Conservation (phyloP, 306 rosid genomes). For the Vachellia collinsii region DNA sequence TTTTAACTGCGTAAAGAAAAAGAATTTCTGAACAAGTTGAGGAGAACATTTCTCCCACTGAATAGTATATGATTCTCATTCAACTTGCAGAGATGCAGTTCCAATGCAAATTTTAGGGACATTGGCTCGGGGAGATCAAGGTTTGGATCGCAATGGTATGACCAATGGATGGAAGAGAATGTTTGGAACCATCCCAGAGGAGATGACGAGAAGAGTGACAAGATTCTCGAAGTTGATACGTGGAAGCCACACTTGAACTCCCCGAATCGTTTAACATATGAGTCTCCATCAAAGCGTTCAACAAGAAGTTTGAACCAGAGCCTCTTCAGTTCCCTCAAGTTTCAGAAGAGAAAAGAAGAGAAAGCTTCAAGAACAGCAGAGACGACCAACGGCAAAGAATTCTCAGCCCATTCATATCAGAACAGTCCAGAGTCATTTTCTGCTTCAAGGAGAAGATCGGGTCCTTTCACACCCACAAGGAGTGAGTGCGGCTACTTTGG, state of each 20-base stretch:
- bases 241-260: slow-evolving; percentile 82
- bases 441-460: slow-evolving; percentile 61
- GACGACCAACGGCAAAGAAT: not conserved
- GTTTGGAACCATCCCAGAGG: slow-evolving; percentile 39
- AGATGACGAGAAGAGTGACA: slow-evolving; percentile 68
- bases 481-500: slow-evolving; percentile 76
- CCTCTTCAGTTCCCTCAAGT: slow-evolving; percentile 44
- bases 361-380: slow-evolving; percentile 53
- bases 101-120: slow-evolving; percentile 70
- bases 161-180: slow-evolving; percentile 85
- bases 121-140: slow-evolving; percentile 46
- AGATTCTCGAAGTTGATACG: slow-evolving; percentile 94
- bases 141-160: slow-evolving; percentile 63
- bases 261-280: slow-evolving; percentile 38
- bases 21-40: not conserved
- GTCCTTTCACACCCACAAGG: slow-evolving; percentile 71
- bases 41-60: slow-evolving; percentile 2
- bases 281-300: slow-evolving; percentile 64
- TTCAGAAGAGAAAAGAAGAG: slow-evolving; percentile 57
- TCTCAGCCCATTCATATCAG: not conserved
- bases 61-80: not conserved
- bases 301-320: slow-evolving; percentile 48
- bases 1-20: not conserved
- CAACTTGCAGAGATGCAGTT: slow-evolving; percentile 75
- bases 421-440: slow-evolving; percentile 74